Conservation (phyloP, 805 yeast genomes). For the Tetrapisispora phaffii region DNA sequence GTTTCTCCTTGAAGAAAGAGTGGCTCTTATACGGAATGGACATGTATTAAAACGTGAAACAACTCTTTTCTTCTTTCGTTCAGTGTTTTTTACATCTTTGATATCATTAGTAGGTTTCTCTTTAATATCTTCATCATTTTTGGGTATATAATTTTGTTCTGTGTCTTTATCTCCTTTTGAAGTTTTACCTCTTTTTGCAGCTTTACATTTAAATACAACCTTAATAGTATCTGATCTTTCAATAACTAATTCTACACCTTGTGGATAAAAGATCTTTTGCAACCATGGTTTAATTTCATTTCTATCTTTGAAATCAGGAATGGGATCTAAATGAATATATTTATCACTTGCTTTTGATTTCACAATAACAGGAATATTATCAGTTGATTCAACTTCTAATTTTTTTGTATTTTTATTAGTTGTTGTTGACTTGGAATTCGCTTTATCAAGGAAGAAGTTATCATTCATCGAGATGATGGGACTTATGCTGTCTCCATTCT, state of each 20-base stretch:
- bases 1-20: slow-evolving; percentile 41
- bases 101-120: background rate
- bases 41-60: slow-evolving; percentile 36
- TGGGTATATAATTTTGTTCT: background rate
- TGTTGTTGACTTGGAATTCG: background rate
- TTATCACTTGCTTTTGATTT: slow-evolving; percentile 10
- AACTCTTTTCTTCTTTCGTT: slow-evolving; percentile 21
- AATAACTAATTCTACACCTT: slow-evolving; percentile 48
- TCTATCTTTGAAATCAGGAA: slow-evolving; percentile 34
- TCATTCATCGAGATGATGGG: background rate
- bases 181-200: slow-evolving; percentile 26
- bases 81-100: background rate
- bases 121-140: background rate
- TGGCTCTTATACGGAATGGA: slow-evolving; percentile 59
- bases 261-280: slow-evolving; percentile 36
- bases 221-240: slow-evolving; percentile 53
- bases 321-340: slow-evolving; percentile 30
- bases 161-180: background rate
- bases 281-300: slow-evolving; percentile 55
- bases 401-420: background rate
- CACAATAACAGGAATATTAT: background rate
- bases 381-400: background rate
- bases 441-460: too few species aligned
- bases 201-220: slow-evolving; percentile 53
- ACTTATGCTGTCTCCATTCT: background rate